These are phyloP conservation scores for Penicillium ochrochloron DNA, from an alignment of 495 filamentous ascomycete species.

Conservation along the genomic window DNA sequence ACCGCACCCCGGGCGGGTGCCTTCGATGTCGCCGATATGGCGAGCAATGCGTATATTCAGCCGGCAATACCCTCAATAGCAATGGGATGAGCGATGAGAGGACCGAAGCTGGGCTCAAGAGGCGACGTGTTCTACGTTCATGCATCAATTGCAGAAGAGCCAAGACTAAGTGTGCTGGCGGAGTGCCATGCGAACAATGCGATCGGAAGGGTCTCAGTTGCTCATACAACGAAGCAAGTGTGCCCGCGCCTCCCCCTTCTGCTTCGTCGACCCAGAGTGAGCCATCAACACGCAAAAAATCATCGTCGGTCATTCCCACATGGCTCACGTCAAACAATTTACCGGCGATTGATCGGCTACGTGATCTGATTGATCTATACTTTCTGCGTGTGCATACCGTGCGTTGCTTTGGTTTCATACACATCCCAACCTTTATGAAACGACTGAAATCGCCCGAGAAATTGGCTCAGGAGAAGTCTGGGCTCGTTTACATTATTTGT, in stretches of 20 bases:
- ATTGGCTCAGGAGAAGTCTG: background rate
- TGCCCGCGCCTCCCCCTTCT: background rate
- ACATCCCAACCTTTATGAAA: conserved; percentile 3
- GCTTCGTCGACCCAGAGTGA: background rate
- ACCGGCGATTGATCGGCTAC: background rate
- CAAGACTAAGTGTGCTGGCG: conserved; percentile 5
- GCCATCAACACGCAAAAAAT: background rate
- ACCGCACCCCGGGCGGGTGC: conserved; percentile 1
- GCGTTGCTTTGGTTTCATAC: conserved; percentile 1
- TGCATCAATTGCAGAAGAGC: conserved; percentile 1
- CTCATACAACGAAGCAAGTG: background rate
- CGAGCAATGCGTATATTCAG: conserved; percentile 3
- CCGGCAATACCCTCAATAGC: background rate
- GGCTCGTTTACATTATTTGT: conserved; percentile 2
- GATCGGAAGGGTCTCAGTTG: conserved; percentile 2
- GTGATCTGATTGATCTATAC: conserved; percentile 5
- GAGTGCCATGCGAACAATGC: conserved; percentile 1
- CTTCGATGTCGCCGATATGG: conserved; percentile 7
- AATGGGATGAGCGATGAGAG: background rate
- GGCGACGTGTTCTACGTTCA: conserved; percentile 1
- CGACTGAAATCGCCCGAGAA: conserved; percentile 2
- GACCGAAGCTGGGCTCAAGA: conserved; percentile 1
- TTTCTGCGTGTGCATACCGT: conserved; percentile 3
- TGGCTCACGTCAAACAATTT: conserved; percentile 3
- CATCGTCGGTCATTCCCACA: conserved; percentile 1